Base-by-base conservation (phyloP, 306 rosid species). In the Casuarina glauca region DNA sequence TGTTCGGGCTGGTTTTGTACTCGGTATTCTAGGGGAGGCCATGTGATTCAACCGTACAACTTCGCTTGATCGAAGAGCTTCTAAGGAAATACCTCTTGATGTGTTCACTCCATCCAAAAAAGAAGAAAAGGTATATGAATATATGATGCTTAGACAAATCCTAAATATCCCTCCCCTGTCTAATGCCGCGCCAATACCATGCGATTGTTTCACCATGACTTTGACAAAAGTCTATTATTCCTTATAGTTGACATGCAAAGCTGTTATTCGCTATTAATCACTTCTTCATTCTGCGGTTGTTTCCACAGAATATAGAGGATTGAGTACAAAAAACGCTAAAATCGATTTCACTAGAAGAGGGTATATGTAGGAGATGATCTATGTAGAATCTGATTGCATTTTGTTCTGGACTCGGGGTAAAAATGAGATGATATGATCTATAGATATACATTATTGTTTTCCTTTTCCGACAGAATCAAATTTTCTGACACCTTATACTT, bases 101-200 rank as follows among this genome's bases (percentile, higher is more conserved):
- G 32, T 26, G 32, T 26, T 26, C 32, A 26, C 32, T 26, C 32
- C 32, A 26, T 26, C 32, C 32, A 26, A 26, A 26, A 26, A 26
- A 26, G 32, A 26, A 26, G 32, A 26, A 26, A 26, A 26, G 32
- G 32, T 26, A 26, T 26, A 26, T 26, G 32, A 26, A 26, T 26
- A 26, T 26, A 26, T 26, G 32, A 6, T 19, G 20, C 3, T 55
- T 19, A 19, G 26, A 26, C 44, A 61, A 61, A 66, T 41, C 50
- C 71, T 41, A 69, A 46, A 55, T 26, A 26, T 76, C 74, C 80
- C 84, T 84, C 78, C 84, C 63, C 9, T 46, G 26, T 16, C 51
- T 38, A 44, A n/a, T 19, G 36, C 20, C 36, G 20, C 6, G n/a
- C 49, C 49, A 19, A 39, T 48, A 48, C 35, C 70, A 67, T 66